Evolutionary conservation across 2,329 filamentous ascomycete species (phyloP).

Genomic region (Periconia digitata): DNA sequence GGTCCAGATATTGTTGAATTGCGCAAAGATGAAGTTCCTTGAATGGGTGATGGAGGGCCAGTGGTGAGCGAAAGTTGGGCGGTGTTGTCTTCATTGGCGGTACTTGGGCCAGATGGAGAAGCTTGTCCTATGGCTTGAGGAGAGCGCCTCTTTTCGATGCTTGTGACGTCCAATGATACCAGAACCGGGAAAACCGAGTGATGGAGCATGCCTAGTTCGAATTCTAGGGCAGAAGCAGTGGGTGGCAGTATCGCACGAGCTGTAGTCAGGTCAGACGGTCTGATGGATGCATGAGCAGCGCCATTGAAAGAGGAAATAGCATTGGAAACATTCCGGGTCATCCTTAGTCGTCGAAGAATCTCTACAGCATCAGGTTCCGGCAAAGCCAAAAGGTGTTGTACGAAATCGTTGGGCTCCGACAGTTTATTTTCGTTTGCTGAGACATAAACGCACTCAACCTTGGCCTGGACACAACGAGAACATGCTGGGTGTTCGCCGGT

Average conservation of each 20-base stretch:
- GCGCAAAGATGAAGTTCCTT: not conserved
- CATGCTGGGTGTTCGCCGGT: not conserved
- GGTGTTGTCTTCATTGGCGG: not conserved
- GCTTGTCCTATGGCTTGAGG: not conserved
- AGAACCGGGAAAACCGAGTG: not conserved
- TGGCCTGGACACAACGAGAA: not conserved
- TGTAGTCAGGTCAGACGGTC: not conserved
- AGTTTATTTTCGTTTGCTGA: not conserved
- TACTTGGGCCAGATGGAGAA: not conserved
- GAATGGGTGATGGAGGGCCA: not conserved
- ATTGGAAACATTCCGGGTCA: not conserved
- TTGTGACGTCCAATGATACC: not conserved
- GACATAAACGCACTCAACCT: not conserved
- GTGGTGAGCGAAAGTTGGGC: not conserved
- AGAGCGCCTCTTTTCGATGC: not conserved
- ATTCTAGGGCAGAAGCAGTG: not conserved
- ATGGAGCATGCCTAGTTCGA: not conserved
- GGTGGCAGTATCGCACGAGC: not conserved
- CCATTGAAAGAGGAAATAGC: not conserved
- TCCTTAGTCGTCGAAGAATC: not conserved
- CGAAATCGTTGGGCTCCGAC: not conserved
- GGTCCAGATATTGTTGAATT: not conserved
- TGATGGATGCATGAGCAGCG: not conserved
- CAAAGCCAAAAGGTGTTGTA: not conserved
- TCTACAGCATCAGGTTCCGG: not conserved